phyloP scores from a whole-genome alignment of 352 stramenopile species.

The Globisporangium paroecandrum region DNA sequence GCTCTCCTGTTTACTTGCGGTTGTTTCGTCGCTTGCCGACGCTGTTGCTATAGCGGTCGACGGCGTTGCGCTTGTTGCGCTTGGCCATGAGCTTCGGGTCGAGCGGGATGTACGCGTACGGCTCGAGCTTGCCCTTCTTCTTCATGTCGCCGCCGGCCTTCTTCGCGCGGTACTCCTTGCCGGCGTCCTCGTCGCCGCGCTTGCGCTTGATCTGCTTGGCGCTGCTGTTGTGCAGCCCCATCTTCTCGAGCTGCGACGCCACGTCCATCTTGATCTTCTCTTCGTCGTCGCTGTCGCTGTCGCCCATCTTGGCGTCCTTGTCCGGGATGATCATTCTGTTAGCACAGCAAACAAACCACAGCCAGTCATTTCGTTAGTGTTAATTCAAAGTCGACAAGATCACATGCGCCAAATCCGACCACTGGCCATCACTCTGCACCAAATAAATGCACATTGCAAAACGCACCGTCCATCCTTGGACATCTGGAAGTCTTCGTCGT shows the following conservation, averaged over 20 bases:
- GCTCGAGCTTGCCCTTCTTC: constrained; percentile 97
- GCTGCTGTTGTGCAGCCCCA: constrained; percentile 63
- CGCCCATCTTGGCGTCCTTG: constrained; percentile 37
- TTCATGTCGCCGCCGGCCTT: constrained; percentile 96
- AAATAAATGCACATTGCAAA: constrained; percentile 20
- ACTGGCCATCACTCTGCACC: constrained; percentile 5
- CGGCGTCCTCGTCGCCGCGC: constrained; percentile 63
- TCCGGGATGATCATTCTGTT: constrained; percentile 76
- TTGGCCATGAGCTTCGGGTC: constrained; percentile 94
- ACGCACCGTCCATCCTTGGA: constrained; percentile 85
- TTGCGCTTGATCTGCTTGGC: constrained; percentile 43
- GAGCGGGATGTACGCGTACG: constrained; percentile 97
- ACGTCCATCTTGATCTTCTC: constrained; percentile 85
- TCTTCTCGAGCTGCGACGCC: constrained; percentile 72
- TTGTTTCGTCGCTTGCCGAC: constrained; percentile 74
- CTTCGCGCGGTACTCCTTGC: constrained; percentile 92
- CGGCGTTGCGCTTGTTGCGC: constrained; percentile 80
- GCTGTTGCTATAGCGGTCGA: constrained; percentile 73
- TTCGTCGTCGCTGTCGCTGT: constrained; percentile 60
- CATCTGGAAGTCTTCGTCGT: constrained; percentile 89
- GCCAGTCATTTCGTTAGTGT: background rate
- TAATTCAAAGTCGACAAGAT: background rate
- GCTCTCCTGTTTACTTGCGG: constrained; percentile 27
- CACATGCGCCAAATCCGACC: too few species aligned
- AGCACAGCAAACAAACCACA: background rate